These are phyloP conservation scores for Rhododendron kiyosumense DNA, from an alignment of 148 eudicot genomes.

Conservation along the genomic window DNA sequence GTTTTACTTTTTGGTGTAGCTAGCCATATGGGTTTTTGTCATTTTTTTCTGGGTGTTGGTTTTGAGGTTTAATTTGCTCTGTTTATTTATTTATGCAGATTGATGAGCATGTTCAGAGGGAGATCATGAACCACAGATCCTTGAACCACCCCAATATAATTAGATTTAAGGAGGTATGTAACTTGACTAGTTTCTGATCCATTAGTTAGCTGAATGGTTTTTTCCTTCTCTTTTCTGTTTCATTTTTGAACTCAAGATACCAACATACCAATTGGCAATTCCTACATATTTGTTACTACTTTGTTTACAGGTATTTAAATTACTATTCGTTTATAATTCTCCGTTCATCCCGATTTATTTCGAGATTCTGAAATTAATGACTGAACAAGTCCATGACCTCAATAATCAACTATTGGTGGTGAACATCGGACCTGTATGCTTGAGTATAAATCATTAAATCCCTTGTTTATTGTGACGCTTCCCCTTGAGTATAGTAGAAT, in stretches of 20 bases:
- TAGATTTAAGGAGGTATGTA: conserved; percentile 70
- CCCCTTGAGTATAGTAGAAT: background rate
- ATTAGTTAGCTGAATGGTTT: too few relatives aligned
- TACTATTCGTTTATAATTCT: background rate
- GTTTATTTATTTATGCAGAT: conserved; percentile 39
- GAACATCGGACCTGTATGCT: background rate
- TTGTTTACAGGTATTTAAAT: background rate
- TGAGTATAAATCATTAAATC: background rate
- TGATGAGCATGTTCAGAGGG: conserved; percentile 90
- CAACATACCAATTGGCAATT: background rate
- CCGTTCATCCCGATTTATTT: background rate
- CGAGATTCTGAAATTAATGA: too few relatives aligned
- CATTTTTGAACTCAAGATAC: too few relatives aligned
- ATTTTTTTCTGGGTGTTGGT: background rate
- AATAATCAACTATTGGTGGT: background rate
- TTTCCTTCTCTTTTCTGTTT: too few relatives aligned
- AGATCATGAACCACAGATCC: conserved; percentile 85
- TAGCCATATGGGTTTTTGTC: background rate
- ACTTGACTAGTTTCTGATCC: too few relatives aligned
- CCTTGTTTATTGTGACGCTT: background rate
- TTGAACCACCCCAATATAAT: conserved; percentile 80
- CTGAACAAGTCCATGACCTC: background rate
- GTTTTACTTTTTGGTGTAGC: background rate
- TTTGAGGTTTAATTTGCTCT: background rate
- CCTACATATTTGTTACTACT: background rate